Percentiles rank a stretch among this genome's conserved stretches.
Evolutionary conservation across 2,329 filamentous ascomycete species (phyloP).

Genomic region (Clonostachys byssicola): DNA sequence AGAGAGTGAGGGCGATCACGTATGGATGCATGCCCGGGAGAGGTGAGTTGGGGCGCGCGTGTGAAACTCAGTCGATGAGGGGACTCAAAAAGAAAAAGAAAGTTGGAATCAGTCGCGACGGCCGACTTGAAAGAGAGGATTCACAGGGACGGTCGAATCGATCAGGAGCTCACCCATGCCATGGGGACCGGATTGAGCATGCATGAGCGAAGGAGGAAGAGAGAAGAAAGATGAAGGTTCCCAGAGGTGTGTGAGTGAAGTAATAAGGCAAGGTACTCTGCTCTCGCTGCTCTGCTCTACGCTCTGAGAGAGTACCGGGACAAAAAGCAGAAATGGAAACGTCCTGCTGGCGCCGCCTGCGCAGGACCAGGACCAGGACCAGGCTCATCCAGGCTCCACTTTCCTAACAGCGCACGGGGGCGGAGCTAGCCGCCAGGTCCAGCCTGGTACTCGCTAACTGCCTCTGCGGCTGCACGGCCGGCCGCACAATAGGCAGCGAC

Average conservation of each 20-base stretch:
- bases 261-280: background rate
- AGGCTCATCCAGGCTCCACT: background rate
- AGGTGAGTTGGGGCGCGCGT: conserved; percentile 10
- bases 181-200: conserved; percentile 23
- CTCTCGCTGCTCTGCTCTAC: background rate
- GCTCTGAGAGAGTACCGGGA: background rate
- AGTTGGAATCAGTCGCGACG: background rate
- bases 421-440: conserved; percentile 22
- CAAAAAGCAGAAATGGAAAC: background rate
- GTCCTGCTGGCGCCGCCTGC: background rate
- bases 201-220: conserved; percentile 21
- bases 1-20: conserved; percentile 20
- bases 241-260: background rate
- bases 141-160: conserved; percentile 10
- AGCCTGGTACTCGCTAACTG: conserved; percentile 14
- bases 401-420: conserved; percentile 25
- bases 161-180: conserved; percentile 9
- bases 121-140: conserved; percentile 9
- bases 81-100: background rate
- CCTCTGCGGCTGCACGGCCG: no score
- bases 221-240: conserved; percentile 9
- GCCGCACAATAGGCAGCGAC: no score
- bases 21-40: conserved; percentile 21
- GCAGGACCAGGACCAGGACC: background rate
- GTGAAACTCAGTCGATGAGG: conserved; percentile 5